Base-by-base conservation (phyloP, 2,329 filamentous ascomycete species). In the Diaporthe sp. region DNA sequence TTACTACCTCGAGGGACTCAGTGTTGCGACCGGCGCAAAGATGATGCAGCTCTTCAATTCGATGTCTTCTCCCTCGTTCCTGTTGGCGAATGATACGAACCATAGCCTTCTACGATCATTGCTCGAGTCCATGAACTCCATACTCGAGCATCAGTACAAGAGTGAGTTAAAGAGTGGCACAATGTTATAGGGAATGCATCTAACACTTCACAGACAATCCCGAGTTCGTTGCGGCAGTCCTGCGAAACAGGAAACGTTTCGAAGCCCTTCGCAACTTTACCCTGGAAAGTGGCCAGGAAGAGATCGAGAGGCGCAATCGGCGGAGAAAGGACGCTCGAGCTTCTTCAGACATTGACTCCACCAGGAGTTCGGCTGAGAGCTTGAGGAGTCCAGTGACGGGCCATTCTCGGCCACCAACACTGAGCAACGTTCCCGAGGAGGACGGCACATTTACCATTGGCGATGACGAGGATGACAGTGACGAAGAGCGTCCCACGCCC, bases 41-140 rank as follows among this genome's bases (percentile, higher is more conserved):
- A 86, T 98, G 42, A 88, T 98, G 79, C 95, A 98, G 80, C 87
- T 98, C 0, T 98, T 97, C 82, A 91, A 92, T 6, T 97, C 94
- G 46, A 98, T 98, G 94, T 97, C 96, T 12, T 94, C 95, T 0
- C 96, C 97, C 0, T 95, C 94, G 44, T 99, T 98, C 82, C 86
- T 99, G 13, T 87, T 98, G 25, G 95, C 95, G 10, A 98, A 98
- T 80, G 97, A 99, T 75, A 94, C 91, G 51, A 99, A 99, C 79
- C 94, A 98, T 82, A 87, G 88, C 44, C 90, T 98, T 6, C 87
- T 99, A 9, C 90, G 92, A 67, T 96, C 95, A 0, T 85, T 98
- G 37, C 88, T 99, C 13, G 95, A 98, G 81, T 96, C 95, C 0
- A 92, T 98, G 81, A 98, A 97, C 82, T 92, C 95, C 2, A 94